Base-by-base conservation (phyloP, 164 flowering plant species). In the Hamamelis virginiana region DNA sequence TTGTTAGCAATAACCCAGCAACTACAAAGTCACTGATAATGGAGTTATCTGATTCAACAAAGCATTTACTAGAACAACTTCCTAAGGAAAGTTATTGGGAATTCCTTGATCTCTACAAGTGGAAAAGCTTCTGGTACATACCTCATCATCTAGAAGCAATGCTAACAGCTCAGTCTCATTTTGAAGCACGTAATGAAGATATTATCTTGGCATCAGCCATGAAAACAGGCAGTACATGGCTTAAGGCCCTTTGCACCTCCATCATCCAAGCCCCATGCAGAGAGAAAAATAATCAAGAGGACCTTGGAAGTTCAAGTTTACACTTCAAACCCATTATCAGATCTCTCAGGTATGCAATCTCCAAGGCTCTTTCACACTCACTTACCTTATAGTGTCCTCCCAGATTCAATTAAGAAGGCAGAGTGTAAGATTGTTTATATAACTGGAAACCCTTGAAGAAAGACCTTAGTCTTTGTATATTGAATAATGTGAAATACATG, bases 171-270 rank as follows among this genome's bases (percentile, higher is more conserved):
- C 47, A n/a, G 46, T 25, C 28, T 8, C 46, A 21, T 14, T 62
- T 62, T 23, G 18, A 21, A 13, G 23, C 47, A 8, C 46, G 25
- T 1, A 8, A 25, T 1, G 53, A 64, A 4, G 52, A 64, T 16
- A 13, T 64, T 1, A 22, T 64, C 53, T 46, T 64, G 15, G 28
- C 66, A 10, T 44, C 66, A 5, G 6, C 18, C 26, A n/a, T n/a
- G 28, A 64, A 64, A 45, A 61, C 74, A 0, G 74, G 69, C 38
- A 71, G 63, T 5, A 76, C 76, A 5, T 73, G 74, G 80, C 71
- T 72, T 25, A 76, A 72, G 27, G 79, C 79, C 26, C 66, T 76
- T 15, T 28, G 45, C 13, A 8, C 27, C 11, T 45, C 12, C 63
- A 65, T 70, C 26, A 28, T 67, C 47, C 41, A 47, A 8, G 14